A percentile compares a stretch with the other conserved stretches of the same genome.
phyloP scores from a whole-genome alignment of 768 basidiomycete genomes.

The Fomitopsis serialis region DNA sequence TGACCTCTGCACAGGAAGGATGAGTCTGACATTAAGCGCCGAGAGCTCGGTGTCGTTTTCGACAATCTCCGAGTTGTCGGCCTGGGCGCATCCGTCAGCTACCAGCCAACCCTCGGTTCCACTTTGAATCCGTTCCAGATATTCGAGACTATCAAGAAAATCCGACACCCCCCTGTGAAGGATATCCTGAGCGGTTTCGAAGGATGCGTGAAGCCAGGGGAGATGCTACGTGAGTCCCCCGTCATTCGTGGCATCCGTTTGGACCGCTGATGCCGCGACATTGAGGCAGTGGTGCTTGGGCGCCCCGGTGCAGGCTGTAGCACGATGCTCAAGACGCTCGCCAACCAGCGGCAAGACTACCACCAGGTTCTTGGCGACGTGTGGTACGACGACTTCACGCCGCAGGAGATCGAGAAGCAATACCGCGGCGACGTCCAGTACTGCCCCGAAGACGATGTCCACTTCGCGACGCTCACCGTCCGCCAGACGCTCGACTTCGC shows the following conservation, averaged over 20 bases:
- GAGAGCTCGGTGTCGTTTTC: constrained; percentile 60
- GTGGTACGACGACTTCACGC: constrained; percentile 69
- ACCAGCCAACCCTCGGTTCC: constrained; percentile 59
- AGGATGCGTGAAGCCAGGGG: constrained; percentile 54
- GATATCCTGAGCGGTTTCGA: constrained; percentile 49
- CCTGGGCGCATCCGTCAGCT: constrained; percentile 47
- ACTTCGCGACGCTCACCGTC: constrained; percentile 81
- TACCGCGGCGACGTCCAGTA: constrained; percentile 81
- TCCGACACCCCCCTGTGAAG: constrained; percentile 56
- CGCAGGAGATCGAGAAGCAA: constrained; percentile 53
- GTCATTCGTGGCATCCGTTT: not conserved
- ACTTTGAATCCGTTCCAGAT: constrained; percentile 48
- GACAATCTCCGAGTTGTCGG: constrained; percentile 55
- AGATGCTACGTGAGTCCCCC: constrained; percentile 58
- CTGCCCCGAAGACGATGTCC: constrained; percentile 80
- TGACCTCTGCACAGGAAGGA: constrained; percentile 30
- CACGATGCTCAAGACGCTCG: constrained; percentile 76
- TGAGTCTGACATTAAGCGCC: constrained; percentile 42
- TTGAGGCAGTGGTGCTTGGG: constrained; percentile 69
- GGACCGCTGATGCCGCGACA: not conserved
- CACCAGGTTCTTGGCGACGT: constrained; percentile 65
- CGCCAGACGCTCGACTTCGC: constrained; percentile 71
- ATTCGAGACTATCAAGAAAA: constrained; percentile 34
- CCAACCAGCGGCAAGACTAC: constrained; percentile 70
- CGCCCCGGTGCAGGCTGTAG: constrained; percentile 83